Base-by-base conservation (phyloP, 441 rosid genomes). In the Jatropha podagrica region DNA sequence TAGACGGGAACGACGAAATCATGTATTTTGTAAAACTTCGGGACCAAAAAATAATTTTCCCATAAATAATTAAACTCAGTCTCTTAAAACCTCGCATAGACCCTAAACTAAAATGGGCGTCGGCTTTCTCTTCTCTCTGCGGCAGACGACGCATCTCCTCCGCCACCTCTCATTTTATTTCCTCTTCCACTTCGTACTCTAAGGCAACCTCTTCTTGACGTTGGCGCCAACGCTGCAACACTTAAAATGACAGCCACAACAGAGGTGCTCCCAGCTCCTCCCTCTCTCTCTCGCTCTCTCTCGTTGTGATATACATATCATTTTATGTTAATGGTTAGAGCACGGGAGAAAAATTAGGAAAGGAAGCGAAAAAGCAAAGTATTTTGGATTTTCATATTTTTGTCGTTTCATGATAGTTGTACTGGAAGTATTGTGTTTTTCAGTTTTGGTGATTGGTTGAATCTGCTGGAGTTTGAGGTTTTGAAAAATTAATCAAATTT, bases 51-150 rank as follows among this genome's bases (percentile, higher is more conserved):
- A 23, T 23, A 23, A 23, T 23, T 56, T 56, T 56, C 60, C 3
- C 27, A 20, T 27, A 58, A 20, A 58, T 58, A n/a, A 56, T 18
- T 27, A 42, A 65, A 18, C 23, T 8, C 32, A 0, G 13, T 3
- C 26, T 66, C 54, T 13, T 66, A 63, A 66, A 66, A 44, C 69
- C 69, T 49, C 54, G 2, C 54, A 20, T n/a, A 66, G 54, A 66
- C 69, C 69, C 69, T 66, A 66, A 48, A 48, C 13, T 48, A 9
- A 48, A 14, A 15, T 14, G 13, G 11, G 11, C 11, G 11, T 8
- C 26, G 51, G 37, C 32, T 32, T 23, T 5, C 26, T 5, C 69
- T 65, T 20, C 40, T 44, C 26, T 23, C 40, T 49, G 32, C 69
- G 17, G 51, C 15, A 48, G 4, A 10, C 69, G 9, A 13, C 2